A percentile compares a stretch with the other conserved stretches of the same genome.
These are phyloP conservation scores for Myotisia sp. DNA, from an alignment of 2,329 filamentous ascomycete genomes.

Conservation along the genomic window DNA sequence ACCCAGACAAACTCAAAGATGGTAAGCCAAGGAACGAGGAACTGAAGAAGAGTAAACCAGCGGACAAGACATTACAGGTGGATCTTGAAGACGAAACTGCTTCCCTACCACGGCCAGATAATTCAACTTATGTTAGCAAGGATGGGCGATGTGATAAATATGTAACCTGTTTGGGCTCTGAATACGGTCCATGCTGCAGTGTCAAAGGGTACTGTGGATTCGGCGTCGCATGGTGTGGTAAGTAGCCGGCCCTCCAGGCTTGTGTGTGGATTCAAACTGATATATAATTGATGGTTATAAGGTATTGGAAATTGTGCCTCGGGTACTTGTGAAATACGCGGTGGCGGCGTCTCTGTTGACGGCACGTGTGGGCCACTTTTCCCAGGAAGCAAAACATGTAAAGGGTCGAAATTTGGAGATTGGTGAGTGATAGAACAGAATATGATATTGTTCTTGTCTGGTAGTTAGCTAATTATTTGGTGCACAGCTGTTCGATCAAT, in stretches of 20 bases:
- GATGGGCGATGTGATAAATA: constrained; percentile 10
- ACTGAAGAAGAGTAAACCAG: too few relatives aligned
- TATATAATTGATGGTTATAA: not conserved
- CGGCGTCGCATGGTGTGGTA: constrained; percentile 12
- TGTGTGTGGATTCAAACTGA: constrained; percentile 1
- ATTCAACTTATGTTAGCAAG: constrained; percentile 8
- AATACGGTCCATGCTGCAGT: constrained; percentile 12
- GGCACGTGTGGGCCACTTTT: constrained; percentile 11
- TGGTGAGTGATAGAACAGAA: constrained; percentile 11
- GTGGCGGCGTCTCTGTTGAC: constrained; percentile 7
- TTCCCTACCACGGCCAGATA: not conserved
- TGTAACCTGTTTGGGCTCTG: constrained; percentile 9
- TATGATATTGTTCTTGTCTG: too few relatives aligned
- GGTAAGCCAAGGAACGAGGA: too few relatives aligned
- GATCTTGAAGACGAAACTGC: not conserved
- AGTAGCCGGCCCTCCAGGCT: not conserved
- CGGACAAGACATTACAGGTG: too few relatives aligned
- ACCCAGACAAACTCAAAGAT: not conserved
- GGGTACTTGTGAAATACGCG: constrained; percentile 8
- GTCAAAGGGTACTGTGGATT: constrained; percentile 11
- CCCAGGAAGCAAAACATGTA: constrained; percentile 9
- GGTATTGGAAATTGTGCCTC: constrained; percentile 11
- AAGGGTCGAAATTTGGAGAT: constrained; percentile 11
- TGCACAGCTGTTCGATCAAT: constrained; percentile 10
- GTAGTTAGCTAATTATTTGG: constrained; percentile 4